Base-by-base conservation (phyloP, 1,284 basidiomycete genomes). In the Ustilago curta region DNA sequence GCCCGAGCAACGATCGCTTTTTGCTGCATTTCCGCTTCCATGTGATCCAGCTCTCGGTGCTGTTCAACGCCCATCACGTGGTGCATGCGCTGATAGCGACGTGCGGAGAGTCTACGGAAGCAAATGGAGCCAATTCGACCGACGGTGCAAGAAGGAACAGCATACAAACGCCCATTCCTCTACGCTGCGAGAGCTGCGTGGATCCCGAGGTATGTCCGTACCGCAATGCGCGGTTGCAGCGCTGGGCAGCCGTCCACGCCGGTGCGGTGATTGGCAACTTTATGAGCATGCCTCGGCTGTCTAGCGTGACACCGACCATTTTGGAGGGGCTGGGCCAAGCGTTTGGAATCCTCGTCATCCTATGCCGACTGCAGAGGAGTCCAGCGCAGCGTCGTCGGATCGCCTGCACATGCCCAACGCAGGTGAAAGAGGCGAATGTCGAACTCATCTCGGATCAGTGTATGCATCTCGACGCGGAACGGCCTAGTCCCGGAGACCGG, bases 1-100 rank as follows among this genome's bases (percentile, higher is more conserved):
- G 65, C n/a, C 70, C 65, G 16, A 73, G 49, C 70, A 73, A 73
- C 51, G 70, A 73, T 25, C 65, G 66, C 8, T 73, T 73, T 40
- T 45, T 58, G 53, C 55, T 73, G 52, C 70, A 73, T 25, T 73
- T 73, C 31, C 58, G 70, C 6, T 73, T 59, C 32, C 70, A 73
- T 14, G 65, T 68, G 16, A 56, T 73, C 12, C 65, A 73, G 57
- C 60, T 73, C 7, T 73, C 70, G 42, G 51, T 35, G 35, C 58
- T 73, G 19, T 73, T 69, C 55, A 65, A 69, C 32, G 61, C 65
- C 16, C 65, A 65, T 8, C 70, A 73, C n/a, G 70, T 73, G 12
- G 54, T 69, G 14, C 70, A 69, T 32, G 70, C 70, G n/a, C 40
- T 73, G 4, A 9, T 70, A 0, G 27, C 68, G 16, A 64, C 61